A percentile compares a stretch with the other conserved stretches of the same genome.
phyloP scores from a whole-genome alignment of 176 grass and related monocot genomes.

The Oryza australiensis region DNA sequence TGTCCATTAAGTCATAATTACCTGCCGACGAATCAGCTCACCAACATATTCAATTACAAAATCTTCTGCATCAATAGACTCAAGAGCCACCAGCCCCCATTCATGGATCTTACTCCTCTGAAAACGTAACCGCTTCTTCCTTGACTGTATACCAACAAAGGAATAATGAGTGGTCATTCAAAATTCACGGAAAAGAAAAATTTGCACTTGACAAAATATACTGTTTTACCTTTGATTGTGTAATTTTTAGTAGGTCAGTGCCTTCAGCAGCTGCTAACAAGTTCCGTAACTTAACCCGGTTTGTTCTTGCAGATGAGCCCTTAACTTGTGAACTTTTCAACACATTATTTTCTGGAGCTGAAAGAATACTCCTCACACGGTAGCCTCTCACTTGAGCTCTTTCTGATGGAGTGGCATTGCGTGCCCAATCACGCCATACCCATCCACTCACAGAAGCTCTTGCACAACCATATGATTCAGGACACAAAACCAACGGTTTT shows the following conservation, averaged over 20 bases:
- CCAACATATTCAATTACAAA: constrained; percentile 99
- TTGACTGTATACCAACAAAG: constrained; percentile 59
- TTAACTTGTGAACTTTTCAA: constrained; percentile 57
- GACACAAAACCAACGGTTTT: constrained; percentile 55
- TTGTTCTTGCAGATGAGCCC: constrained; percentile 87
- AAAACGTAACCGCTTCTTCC: constrained; percentile 90
- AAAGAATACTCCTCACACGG: constrained; percentile 46
- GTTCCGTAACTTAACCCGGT: constrained; percentile 79
- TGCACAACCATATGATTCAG: constrained; percentile 83
- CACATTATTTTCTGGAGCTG: constrained; percentile 43
- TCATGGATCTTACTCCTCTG: constrained; percentile 98
- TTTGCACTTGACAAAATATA: constrained; percentile 1
- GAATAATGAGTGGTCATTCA: not conserved
- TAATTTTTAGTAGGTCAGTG: constrained; percentile 80
- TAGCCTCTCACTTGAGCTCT: constrained; percentile 75
- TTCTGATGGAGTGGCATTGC: constrained; percentile 74
- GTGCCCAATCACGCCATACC: constrained; percentile 90
- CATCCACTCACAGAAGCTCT: constrained; percentile 78
- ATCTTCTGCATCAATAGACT: constrained; percentile 89
- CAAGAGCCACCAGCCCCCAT: constrained; percentile 95
- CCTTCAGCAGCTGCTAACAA: constrained; percentile 83
- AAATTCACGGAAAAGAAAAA: constrained; percentile 26
- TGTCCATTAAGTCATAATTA: constrained; percentile 48
- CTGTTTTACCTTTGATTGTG: constrained; percentile 66
- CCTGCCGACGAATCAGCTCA: constrained; percentile 79